Evolutionary conservation across 768 basidiomycete genomes (phyloP).

Genomic region (Mycena indigotica): DNA sequence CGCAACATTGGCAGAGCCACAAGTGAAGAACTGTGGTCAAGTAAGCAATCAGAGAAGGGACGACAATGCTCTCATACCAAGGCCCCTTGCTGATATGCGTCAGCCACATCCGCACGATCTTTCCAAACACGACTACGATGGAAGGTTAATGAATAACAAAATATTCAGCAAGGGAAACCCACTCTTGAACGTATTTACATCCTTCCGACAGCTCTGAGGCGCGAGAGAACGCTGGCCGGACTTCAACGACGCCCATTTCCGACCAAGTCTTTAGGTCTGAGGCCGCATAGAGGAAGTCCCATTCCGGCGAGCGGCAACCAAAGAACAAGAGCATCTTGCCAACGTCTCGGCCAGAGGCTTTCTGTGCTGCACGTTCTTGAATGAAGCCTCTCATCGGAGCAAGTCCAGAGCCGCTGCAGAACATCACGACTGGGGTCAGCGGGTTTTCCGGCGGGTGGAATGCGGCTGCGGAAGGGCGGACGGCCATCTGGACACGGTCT

Average conservation of each 20-base stretch:
- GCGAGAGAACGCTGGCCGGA: slow-evolving; percentile 47
- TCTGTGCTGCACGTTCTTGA: slow-evolving; percentile 51
- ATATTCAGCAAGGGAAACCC: slow-evolving; percentile 15
- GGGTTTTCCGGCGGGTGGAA: slow-evolving; percentile 48
- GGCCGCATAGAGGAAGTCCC: slow-evolving; percentile 46
- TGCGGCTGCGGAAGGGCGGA: slow-evolving; percentile 38
- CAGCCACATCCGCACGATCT: slow-evolving; percentile 39
- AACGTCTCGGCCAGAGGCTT: slow-evolving; percentile 43
- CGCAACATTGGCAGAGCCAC: slow-evolving; percentile 43
- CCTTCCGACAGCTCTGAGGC: slow-evolving; percentile 30
- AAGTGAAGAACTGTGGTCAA: slow-evolving; percentile 41
- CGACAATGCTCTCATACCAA: slow-evolving; percentile 34
- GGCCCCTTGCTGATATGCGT: slow-evolving; percentile 36
- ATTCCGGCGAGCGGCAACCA: slow-evolving; percentile 45
- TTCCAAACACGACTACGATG: slow-evolving; percentile 42
- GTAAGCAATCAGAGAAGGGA: background rate
- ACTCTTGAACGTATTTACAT: slow-evolving; percentile 45
- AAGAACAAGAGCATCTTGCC: slow-evolving; percentile 47
- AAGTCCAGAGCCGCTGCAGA: slow-evolving; percentile 49
- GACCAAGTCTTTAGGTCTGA: slow-evolving; percentile 46
- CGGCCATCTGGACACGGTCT: slow-evolving; percentile 44
- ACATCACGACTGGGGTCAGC: slow-evolving; percentile 44
- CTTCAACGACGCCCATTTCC: slow-evolving; percentile 43
- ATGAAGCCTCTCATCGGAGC: slow-evolving; percentile 56
- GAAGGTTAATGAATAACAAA: background rate